Evolutionary conservation across 2,329 filamentous ascomycete species (phyloP), one percentile per base, ranked within the genome.

Genomic region (Aspergillus sp.): DNA sequence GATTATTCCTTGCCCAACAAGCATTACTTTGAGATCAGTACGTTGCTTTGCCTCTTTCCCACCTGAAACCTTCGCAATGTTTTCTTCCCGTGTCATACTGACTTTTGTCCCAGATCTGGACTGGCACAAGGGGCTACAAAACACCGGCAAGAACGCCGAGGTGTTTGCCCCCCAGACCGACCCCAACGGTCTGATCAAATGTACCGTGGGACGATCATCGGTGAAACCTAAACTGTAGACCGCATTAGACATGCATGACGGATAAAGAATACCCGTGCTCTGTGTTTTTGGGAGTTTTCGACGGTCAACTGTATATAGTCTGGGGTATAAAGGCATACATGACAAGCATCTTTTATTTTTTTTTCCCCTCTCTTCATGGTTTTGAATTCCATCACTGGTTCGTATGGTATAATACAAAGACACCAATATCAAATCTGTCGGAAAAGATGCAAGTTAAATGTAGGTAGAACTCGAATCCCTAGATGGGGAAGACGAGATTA

Each of bases 41-140:
- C 53, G 76, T 73, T 45, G 87, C 82, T 58, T 24, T 56, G 39
- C 26, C 22, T 42, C 18, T 36, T 11, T 39, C 11, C 5, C 16
- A 47, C 42, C 31, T 22, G 26, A 1, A n/a, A 6, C 16, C 36
- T 14, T 42, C 36, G 36, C 36, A 9, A n/a, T 42, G 14, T 20
- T n/a, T 32, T 22, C 20, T 29, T 29, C 6, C 18, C 10, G 42
- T 12, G 20, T n/a, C 22, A n/a, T 22, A 32, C n/a, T 26, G 4
- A 54, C 31, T 47, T 20, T 42, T 26, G 26, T 55, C 55, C 4
- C 71, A 94, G 94, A 98, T 73, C 80, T 99, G 72, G 94, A 90
- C 79, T 99, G 95, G 95, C 91, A 96, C 84, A 96, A 98, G 77
- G 92, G 89, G 31, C 76, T 93, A 67, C 91, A 96, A 83, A 99